Conservation (phyloP, 2,329 filamentous ascomycete genomes). For the Coniochaeta hoffmannii region DNA sequence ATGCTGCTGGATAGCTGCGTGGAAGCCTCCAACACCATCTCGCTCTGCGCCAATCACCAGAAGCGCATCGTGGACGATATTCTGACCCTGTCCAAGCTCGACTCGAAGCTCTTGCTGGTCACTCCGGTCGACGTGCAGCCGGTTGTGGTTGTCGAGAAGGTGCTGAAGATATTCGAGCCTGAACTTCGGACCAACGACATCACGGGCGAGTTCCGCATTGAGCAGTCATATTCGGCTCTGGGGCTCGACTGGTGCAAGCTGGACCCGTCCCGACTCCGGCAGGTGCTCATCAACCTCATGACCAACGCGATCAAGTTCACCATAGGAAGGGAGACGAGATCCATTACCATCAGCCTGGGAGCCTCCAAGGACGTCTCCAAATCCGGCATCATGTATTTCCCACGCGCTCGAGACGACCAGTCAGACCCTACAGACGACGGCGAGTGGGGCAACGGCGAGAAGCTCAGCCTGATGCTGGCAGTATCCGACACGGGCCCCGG, state of each 20-base stretch:
- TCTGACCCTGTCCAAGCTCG: conserved; percentile 65
- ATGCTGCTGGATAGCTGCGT: conserved; percentile 48
- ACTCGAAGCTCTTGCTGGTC: conserved; percentile 65
- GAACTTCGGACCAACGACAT: conserved; percentile 68
- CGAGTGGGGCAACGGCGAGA: conserved; percentile 67
- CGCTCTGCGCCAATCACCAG: conserved; percentile 71
- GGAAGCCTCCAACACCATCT: conserved; percentile 76
- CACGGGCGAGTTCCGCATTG: conserved; percentile 59
- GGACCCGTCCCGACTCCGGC: conserved; percentile 66
- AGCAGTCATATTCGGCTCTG: conserved; percentile 58
- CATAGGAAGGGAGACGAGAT: conserved; percentile 48
- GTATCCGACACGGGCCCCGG: conserved; percentile 68
- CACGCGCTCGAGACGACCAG: conserved; percentile 31
- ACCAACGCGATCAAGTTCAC: conserved; percentile 61
- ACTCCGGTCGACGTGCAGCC: conserved; percentile 64
- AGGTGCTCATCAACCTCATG: conserved; percentile 71
- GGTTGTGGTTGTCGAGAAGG: conserved; percentile 53
- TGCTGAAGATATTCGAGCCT: conserved; percentile 72
- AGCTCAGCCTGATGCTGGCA: conserved; percentile 64
- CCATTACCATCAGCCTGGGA: conserved; percentile 57
- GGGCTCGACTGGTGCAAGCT: conserved; percentile 65
- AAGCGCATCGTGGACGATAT: conserved; percentile 71
- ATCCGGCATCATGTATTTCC: conserved; percentile 38
- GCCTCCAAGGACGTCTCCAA: conserved; percentile 48
- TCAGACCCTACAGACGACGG: conserved; percentile 41